Conservation (phyloP, 164 flowering plant species). For the Macadamia integrifolia region DNA sequence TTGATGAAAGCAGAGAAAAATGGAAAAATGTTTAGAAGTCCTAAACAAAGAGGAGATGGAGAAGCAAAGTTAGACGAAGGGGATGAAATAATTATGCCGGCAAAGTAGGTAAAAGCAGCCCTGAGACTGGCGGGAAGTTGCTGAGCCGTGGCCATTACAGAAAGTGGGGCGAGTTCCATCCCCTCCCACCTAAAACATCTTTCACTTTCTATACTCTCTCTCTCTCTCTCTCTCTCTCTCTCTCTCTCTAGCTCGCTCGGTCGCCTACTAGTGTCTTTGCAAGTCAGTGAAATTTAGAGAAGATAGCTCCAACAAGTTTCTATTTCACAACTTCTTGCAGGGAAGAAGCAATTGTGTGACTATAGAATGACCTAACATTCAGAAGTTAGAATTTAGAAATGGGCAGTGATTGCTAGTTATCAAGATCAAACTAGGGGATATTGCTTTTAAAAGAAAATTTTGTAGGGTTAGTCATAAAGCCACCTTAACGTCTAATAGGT, state of each 20-base stretch:
- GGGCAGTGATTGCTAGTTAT: no score
- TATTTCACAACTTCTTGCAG: no score
- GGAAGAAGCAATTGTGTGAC: no score
- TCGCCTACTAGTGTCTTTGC: no score
- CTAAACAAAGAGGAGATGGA: background rate
- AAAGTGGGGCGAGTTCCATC: slow-evolving; percentile 96
- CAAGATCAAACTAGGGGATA: no score
- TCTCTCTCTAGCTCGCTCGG: background rate
- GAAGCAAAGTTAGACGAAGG: background rate
- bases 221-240: background rate
- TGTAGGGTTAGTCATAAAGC: no score
- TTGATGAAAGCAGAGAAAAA: background rate
- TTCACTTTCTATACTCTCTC: background rate
- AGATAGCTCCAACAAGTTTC: no score
- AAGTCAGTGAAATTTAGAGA: no score
- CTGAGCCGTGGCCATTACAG: slow-evolving; percentile 98
- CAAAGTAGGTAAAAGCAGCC: slow-evolving; percentile 90
- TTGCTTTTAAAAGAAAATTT: no score
- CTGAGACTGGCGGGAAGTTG: slow-evolving; percentile 96
- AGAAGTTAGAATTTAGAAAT: no score
- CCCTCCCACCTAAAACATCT: slow-evolving; percentile 98
- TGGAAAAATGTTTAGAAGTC: background rate
- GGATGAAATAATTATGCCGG: slow-evolving; percentile 50
- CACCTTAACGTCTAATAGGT: no score
- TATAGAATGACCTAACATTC: no score